Evolutionary conservation across 768 basidiomycete genomes (phyloP).

Genomic region (Tylopilus vinaceipallidus): DNA sequence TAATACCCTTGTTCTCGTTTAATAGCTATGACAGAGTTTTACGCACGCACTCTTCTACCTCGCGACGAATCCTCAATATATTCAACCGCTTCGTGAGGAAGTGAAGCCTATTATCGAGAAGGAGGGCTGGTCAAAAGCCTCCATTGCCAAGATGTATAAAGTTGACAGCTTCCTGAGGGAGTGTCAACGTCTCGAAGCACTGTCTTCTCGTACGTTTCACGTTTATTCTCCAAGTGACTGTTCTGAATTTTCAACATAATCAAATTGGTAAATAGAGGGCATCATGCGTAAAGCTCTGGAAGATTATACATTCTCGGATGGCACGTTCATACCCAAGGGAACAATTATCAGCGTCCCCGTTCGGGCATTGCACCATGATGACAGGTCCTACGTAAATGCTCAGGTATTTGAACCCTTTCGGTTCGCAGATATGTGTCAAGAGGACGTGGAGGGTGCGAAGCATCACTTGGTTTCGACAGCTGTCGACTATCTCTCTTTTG

Average conservation of each 20-base stretch:
- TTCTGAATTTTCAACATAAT: too few species aligned
- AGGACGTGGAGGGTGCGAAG: background rate
- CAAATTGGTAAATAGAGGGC: background rate
- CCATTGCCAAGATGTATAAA: constrained; percentile 7
- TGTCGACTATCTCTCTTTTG: background rate
- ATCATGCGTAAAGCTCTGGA: background rate
- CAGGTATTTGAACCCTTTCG: background rate
- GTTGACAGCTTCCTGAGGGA: constrained; percentile 11
- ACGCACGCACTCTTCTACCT: constrained; percentile 2
- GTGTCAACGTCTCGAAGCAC: constrained; percentile 7
- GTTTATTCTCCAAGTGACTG: background rate
- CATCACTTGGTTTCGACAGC: background rate
- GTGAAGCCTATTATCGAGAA: background rate
- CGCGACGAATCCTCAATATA: background rate
- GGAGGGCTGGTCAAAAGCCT: constrained; percentile 3
- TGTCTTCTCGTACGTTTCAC: background rate
- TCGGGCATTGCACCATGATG: background rate
- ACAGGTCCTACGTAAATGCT: background rate
- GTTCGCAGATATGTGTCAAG: background rate
- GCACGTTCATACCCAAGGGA: background rate
- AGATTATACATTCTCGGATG: background rate
- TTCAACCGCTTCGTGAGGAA: constrained; percentile 6
- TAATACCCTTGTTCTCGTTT: too few species aligned
- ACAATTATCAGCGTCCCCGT: background rate
- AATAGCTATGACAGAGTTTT: background rate